Base-by-base conservation (phyloP, 768 basidiomycete species). In the Macrolepiota dolichaula region DNA sequence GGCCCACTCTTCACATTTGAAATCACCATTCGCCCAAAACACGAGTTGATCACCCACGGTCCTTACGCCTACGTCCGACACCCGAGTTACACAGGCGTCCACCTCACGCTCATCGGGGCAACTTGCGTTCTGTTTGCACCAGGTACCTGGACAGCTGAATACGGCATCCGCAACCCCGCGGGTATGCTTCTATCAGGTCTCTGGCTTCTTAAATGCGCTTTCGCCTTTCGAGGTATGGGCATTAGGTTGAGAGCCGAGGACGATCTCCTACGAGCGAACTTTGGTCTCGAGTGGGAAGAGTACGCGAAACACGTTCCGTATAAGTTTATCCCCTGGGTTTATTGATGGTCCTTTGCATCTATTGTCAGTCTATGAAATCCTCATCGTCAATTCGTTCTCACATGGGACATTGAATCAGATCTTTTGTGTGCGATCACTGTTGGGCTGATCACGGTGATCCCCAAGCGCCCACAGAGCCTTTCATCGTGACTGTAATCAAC, bases 11-110 rank as follows among this genome's bases (percentile, higher is more conserved):
- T 79, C 67, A 80, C 78, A 0, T 79, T 79, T 59, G 77, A 79
- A 51, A 74, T 79, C 37, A 73, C 74, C 38, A 75, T 79, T 42
- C 75, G 72, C 9, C 72, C 71, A 0, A 69, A 75, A 57, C 79
- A 80, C 63, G 68, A 72, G 57, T 74, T 80, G 46, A 68, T 80
- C 57, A 79, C 74, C 1, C 64, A 70, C n/a, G 78, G 78, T 0
- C 79, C 78, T 1, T 80, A 80, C 52, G 68, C 76, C n/a, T 73
- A 74, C 70, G 74, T 78, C 9, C 74, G 79, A 44, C 79, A 80
- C 64, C 79, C 78, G 42, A 73, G 76, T 65, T 80, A 80, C 62
- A 72, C 74, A 9, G 77, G 75, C n/a, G 70, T 76, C 27, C 74
- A 72, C 57, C 68, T 76, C 51, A 76, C 74, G 5, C 68, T 78